Conservation (phyloP, 208 protist species). For the Trypanosoma conorhini region DNA sequence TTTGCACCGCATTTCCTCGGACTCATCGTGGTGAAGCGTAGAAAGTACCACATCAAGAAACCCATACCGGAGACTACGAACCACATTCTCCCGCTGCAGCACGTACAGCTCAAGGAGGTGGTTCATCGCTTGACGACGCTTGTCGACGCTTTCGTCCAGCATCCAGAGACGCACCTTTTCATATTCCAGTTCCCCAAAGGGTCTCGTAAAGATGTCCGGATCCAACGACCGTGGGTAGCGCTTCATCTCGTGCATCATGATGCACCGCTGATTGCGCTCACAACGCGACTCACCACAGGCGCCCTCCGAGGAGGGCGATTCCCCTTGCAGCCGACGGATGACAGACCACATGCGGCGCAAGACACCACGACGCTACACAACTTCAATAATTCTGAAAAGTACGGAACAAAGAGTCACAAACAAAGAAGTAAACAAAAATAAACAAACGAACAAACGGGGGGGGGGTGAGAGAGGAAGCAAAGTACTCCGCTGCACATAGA, state of each 20-base stretch:
- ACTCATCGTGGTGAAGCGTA: conserved; percentile 57
- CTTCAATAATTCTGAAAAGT: neutral
- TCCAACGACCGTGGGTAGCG: conserved; percentile 56
- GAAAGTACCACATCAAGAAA: conserved; percentile 60
- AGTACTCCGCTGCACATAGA: neutral
- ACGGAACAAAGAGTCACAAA: neutral
- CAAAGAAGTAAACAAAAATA: conserved; percentile 7
- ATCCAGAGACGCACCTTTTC: conserved; percentile 78
- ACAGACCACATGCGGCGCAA: conserved; percentile 62
- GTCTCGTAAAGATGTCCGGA: conserved; percentile 60
- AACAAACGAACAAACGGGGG: neutral
- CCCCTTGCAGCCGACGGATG: conserved; percentile 64
- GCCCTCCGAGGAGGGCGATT: conserved; percentile 29
- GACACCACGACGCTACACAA: neutral
- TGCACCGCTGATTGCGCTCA: conserved; percentile 58
- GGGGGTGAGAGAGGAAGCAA: neutral
- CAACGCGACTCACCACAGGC: conserved; percentile 25
- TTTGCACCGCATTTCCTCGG: conserved; percentile 57
- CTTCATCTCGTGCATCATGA: conserved; percentile 74
- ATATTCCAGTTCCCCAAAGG: conserved; percentile 66
- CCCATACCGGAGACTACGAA: conserved; percentile 52
- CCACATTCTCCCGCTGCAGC: conserved; percentile 64
- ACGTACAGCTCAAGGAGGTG: conserved; percentile 72
- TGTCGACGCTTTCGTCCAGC: conserved; percentile 44
- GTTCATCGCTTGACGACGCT: conserved; percentile 64